phyloP scores from a whole-genome alignment of 2,329 filamentous ascomycete species.

The Blastomyces percursus region DNA sequence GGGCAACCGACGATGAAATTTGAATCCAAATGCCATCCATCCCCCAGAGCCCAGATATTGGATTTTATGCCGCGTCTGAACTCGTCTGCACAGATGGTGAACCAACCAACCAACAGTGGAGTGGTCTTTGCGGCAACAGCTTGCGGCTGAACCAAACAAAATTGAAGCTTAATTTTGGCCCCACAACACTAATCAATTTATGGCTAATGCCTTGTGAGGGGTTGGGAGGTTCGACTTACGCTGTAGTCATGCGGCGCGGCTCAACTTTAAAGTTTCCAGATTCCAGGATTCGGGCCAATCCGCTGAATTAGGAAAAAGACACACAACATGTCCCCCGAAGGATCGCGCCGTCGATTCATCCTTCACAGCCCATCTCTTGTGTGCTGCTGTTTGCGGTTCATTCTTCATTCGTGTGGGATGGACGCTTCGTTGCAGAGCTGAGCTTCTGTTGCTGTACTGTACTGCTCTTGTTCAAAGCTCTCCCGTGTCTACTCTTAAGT shows the following conservation, averaged over 20 bases:
- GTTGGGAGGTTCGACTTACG: neutral
- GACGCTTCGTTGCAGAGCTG: neutral
- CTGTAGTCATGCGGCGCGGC: neutral
- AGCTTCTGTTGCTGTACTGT: neutral
- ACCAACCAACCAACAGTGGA: neutral
- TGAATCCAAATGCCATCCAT: neutral
- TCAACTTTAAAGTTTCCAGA: slow-evolving; percentile 1
- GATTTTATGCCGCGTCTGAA: too few relatives aligned
- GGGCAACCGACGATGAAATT: neutral
- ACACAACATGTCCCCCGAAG: neutral
- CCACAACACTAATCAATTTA: neutral
- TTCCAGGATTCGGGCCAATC: neutral
- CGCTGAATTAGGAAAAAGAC: neutral
- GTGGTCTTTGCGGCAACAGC: neutral
- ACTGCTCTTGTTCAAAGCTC: neutral
- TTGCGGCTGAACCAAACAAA: neutral
- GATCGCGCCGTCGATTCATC: neutral
- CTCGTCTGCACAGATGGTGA: too few relatives aligned
- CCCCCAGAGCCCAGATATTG: neutral
- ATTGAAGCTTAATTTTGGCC: neutral
- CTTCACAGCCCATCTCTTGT: neutral
- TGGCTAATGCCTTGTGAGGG: neutral
- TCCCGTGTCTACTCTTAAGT: slow-evolving; percentile 5
- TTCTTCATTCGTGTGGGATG: neutral
- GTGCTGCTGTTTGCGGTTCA: neutral